These are phyloP conservation scores for Plenodomus lindquistii DNA, from an alignment of 2,329 filamentous ascomycete genomes.

Conservation along the genomic window DNA sequence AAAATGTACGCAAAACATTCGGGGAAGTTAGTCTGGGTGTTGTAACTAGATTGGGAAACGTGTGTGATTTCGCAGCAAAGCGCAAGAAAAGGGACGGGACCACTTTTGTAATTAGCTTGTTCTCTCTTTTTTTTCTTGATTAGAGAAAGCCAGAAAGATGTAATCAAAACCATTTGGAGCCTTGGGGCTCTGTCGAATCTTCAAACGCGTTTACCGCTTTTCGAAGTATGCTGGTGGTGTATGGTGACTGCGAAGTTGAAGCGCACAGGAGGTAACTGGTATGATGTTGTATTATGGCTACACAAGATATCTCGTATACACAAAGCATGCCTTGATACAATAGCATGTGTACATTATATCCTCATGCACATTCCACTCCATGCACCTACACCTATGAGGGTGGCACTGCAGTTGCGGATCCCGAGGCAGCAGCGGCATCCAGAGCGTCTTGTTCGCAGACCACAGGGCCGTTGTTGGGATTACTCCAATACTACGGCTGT, in stretches of 20 bases:
- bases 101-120: too few relatives aligned
- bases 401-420: neutral
- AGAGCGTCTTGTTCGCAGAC: neutral
- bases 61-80: conserved; percentile 1
- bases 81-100: conserved; percentile 18
- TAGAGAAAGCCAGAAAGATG: conserved; percentile 19
- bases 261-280: neutral
- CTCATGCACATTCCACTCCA: too few relatives aligned
- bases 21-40: neutral
- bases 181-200: conserved; percentile 15
- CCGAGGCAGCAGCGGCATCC: neutral
- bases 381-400: too few relatives aligned
- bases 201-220: neutral
- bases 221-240: too few relatives aligned
- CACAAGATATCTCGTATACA: too few relatives aligned
- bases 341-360: too few relatives aligned
- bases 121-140: too few relatives aligned
- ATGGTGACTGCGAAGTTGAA: too few relatives aligned
- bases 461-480: neutral
- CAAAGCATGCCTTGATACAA: too few relatives aligned
- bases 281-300: neutral
- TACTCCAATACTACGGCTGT: neutral
- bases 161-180: conserved; percentile 29
- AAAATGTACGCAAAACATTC: neutral
- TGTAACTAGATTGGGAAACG: neutral